phyloP scores from a whole-genome alignment of 2,329 filamentous ascomycete species.

The Fusarium udum region DNA sequence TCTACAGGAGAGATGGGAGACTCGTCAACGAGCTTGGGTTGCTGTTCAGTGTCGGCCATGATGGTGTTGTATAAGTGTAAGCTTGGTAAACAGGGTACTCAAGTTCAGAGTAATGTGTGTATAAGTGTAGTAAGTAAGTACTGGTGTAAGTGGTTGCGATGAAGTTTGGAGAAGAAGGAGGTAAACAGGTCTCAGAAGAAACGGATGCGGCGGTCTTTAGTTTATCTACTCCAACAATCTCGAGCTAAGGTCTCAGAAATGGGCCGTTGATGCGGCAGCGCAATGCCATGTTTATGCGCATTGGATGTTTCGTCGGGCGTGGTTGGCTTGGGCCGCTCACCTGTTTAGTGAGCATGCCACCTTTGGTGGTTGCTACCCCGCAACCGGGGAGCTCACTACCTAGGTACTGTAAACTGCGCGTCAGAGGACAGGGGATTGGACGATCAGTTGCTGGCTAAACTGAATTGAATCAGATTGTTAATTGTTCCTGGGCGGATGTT shows the following conservation, averaged over 20 bases:
- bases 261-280: slow-evolving; percentile 44
- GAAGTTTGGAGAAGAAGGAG: slow-evolving; percentile 8
- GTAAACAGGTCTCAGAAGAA: slow-evolving; percentile 23
- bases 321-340: slow-evolving; percentile 21
- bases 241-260: slow-evolving; percentile 37
- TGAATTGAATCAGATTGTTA: not conserved
- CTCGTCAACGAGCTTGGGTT: slow-evolving; percentile 55
- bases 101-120: not conserved
- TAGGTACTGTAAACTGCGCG: slow-evolving; percentile 27
- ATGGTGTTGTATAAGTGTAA: not conserved
- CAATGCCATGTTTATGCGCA: slow-evolving; percentile 40
- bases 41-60: slow-evolving; percentile 43
- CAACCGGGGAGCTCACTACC: slow-evolving; percentile 33
- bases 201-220: slow-evolving; percentile 33
- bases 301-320: slow-evolving; percentile 29
- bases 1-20: slow-evolving; percentile 62
- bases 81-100: not conserved
- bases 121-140: not conserved
- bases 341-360: slow-evolving; percentile 21
- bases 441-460: slow-evolving; percentile 23
- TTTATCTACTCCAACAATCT: slow-evolving; percentile 31
- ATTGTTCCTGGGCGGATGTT: slow-evolving; percentile 16
- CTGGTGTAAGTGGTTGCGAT: slow-evolving; percentile 17
- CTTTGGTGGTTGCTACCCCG: slow-evolving; percentile 38
- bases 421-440: slow-evolving; percentile 40